Percentiles rank a stretch among this genome's conserved stretches.
Evolutionary conservation across 2,329 filamentous ascomycete genomes (phyloP).

Genomic region (Gyromitra esculenta): DNA sequence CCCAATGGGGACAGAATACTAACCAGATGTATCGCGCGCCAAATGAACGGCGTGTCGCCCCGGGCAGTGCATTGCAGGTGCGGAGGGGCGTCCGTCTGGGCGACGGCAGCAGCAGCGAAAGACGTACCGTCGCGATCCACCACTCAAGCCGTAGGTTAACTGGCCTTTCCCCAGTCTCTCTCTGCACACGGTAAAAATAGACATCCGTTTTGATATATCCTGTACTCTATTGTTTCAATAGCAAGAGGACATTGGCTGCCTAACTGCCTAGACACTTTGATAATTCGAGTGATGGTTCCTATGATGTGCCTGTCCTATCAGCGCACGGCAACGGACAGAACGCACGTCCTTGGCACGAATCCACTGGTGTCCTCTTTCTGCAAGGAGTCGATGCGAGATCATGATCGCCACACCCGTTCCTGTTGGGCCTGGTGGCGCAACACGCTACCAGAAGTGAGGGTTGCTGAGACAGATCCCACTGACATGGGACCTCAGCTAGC

Average conservation of each 20-base stretch:
- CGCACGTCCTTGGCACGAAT: not conserved
- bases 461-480: not conserved
- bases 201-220: not conserved
- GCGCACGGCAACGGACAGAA: not conserved
- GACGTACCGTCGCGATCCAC: not conserved
- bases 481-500: not conserved
- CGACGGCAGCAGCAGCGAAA: not conserved
- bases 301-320: not conserved
- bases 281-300: not conserved
- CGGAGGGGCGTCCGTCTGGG: not conserved
- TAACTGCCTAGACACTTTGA: not conserved
- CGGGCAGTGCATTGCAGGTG: not conserved
- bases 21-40: not conserved
- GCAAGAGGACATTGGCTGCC: too few species aligned
- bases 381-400: not conserved
- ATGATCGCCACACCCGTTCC: not conserved
- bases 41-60: not conserved
- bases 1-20: not conserved
- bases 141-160: too few species aligned
- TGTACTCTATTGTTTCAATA: too few species aligned
- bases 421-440: not conserved
- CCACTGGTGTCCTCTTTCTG: constrained; percentile 5
- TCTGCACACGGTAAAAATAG: not conserved
- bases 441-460: not conserved
- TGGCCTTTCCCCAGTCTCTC: too few species aligned